Base-by-base conservation (phyloP, 768 basidiomycete genomes). In the Sporobolomyces pararoseus region DNA sequence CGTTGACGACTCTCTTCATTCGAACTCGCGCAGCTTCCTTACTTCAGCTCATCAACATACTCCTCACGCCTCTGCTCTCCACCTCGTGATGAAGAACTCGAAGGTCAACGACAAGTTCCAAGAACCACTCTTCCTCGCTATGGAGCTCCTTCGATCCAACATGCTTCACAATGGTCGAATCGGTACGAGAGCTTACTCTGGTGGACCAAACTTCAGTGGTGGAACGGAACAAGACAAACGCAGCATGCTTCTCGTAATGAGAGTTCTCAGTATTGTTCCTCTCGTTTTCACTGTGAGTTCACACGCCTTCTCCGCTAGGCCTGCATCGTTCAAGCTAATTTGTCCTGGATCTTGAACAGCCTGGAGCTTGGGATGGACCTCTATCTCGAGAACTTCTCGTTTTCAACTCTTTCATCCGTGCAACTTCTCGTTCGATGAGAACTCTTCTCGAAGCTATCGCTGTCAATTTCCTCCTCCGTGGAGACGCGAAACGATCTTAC, bases 81-180 rank as follows among this genome's bases (percentile, higher is more conserved):
- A 90, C 80, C 85, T 84, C 32, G 91, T 91, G 21, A 83, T 94
- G 77, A 85, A 86, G 74, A 83, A 82, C 39, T 86, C 90, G 9
- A 86, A 89, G 46, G 80, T 97, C 75, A 96, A 94, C 79, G 96
- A 99, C 83, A 96, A 96, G 81, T 97, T 98, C 84, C 96, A 99
- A 79, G 96, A 98, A 79, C 86, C 96, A 3, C 82, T 98, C 1
- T 98, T 92, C 79, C 81, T 98, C 78, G 92, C 96, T 80, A 83
- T 98, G 79, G 96, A 99, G 81, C 85, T 99, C 29, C 88, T 95
- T 72, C 85, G 94, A 75, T 92, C 93, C n/a, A 92, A 93, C 3
- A 94, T 96, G 29, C 89, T 97, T 85, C 94, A 97, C 77, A 71
- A 66, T 60, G 69, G 70, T 7, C 59, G 73, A 13, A 74, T 74